Evolutionary conservation across 148 eudicot species (phyloP).

Genomic region (Agrostemma githago): DNA sequence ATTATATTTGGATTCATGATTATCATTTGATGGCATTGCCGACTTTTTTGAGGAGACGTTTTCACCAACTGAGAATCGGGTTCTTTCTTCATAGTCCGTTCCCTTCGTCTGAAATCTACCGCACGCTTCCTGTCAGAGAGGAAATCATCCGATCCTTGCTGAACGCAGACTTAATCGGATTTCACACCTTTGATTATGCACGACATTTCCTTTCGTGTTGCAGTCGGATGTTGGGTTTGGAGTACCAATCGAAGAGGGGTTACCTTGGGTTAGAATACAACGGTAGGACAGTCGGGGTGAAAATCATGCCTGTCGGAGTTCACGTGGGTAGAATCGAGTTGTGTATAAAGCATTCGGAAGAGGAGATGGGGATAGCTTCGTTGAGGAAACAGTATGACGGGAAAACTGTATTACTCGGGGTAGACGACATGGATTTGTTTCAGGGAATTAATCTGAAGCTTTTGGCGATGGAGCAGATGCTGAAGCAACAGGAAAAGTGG

Average conservation of each 20-base stretch:
- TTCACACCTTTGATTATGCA: conserved; percentile 84
- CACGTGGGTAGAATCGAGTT: conserved; percentile 64
- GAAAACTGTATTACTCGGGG: conserved; percentile 51
- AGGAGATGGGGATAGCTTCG: conserved; percentile 31
- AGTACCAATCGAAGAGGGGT: conserved; percentile 73
- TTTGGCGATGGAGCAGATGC: conserved; percentile 62
- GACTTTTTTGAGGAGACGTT: conserved; percentile 67
- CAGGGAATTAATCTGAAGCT: conserved; percentile 69
- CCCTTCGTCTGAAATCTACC: conserved; percentile 81
- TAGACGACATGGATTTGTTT: conserved; percentile 78
- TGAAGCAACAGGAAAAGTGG: conserved; percentile 41
- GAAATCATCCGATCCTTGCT: conserved; percentile 69
- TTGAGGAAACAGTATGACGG: conserved; percentile 46
- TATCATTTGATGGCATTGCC: conserved; percentile 82
- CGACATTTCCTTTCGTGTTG: conserved; percentile 87
- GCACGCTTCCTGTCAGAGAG: conserved; percentile 68
- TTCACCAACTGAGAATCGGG: conserved; percentile 64
- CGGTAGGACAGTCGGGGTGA: conserved; percentile 72
- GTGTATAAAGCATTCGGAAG: conserved; percentile 35
- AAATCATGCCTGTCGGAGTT: conserved; percentile 75
- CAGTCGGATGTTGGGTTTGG: conserved; percentile 80
- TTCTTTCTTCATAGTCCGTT: conserved; percentile 86
- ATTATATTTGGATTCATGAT: conserved; percentile 82
- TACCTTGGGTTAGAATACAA: conserved; percentile 74
- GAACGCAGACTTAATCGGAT: conserved; percentile 76